Base-by-base conservation (phyloP, 495 filamentous ascomycete species). In the Pyronema domesticum region DNA sequence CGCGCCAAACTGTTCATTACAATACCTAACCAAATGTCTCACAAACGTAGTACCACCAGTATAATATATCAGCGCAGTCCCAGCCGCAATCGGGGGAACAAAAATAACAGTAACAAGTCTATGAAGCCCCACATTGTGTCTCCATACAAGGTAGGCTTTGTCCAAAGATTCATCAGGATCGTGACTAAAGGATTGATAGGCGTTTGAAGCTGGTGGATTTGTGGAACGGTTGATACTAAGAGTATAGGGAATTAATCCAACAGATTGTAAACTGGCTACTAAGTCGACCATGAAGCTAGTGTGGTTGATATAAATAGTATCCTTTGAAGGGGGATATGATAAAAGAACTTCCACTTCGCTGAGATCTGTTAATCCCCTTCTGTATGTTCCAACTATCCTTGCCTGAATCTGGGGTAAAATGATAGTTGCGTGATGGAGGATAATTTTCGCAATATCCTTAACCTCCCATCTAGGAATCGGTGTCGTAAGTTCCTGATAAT, bases 141-240 rank as follows among this genome's bases (percentile, higher is more conserved):
- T 89, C 91, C 91, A 99, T 0, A 95, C 86, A 0, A 95, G 80
- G 43, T 95, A 69, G 7, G 86, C 86, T 65, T 95, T 95, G 65
- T 96, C 89, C 1, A 99, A 71, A 0, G 77, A 80, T 62, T 96
- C 89, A 56, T 91, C 94, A 9, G 82, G 83, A 68, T 13, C 72
- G 23, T 30, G 23, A 30, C 23, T 30, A 2, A 5, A 5, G 23
- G 23, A 30, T 30, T 30, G 23, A 5, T 30, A 30, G 23, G 23
- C 23, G 71, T n/a, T n/a, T n/a, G n/a, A n/a, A n/a, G n/a, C n/a
- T n/a, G n/a, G n/a, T n/a, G n/a, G n/a, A n/a, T n/a, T n/a, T n/a
- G n/a, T n/a, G n/a, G n/a, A n/a, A n/a, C n/a, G n/a, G n/a, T n/a
- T n/a, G n/a, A n/a, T n/a, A n/a, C n/a, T n/a, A n/a, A n/a, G n/a